Evolutionary conservation across 345 rosid genomes (phyloP).

Genomic region (Barbarea vulgaris): DNA sequence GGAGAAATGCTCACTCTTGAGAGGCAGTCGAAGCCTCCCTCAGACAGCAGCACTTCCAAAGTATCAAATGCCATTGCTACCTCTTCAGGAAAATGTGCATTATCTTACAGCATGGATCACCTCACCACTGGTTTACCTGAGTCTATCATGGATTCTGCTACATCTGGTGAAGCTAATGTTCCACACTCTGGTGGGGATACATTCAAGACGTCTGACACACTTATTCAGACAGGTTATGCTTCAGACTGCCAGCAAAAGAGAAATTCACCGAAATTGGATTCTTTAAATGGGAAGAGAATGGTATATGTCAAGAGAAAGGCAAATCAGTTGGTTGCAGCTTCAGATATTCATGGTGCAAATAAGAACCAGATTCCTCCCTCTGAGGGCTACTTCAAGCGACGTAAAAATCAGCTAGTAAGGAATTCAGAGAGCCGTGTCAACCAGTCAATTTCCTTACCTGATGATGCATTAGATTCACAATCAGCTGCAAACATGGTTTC

Average conservation of each 20-base stretch:
- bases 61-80: constrained; percentile 42
- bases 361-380: constrained; percentile 46
- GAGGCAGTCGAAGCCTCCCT: constrained; percentile 60
- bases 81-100: constrained; percentile 41
- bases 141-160: constrained; percentile 46
- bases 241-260: constrained; percentile 47
- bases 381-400: constrained; percentile 80
- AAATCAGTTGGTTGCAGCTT: constrained; percentile 84
- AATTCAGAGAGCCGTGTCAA: constrained; percentile 53
- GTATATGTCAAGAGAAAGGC: constrained; percentile 76
- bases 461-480: constrained; percentile 45
- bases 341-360: constrained; percentile 46
- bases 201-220: constrained; percentile 44
- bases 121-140: constrained; percentile 44
- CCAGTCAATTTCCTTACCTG: constrained; percentile 39
- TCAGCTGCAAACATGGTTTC: constrained; percentile 46
- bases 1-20: constrained; percentile 51
- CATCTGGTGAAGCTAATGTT: constrained; percentile 47
- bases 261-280: constrained; percentile 42
- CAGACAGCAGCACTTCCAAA: constrained; percentile 46
- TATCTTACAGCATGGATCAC: constrained; percentile 52
- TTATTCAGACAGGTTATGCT: constrained; percentile 46
- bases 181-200: constrained; percentile 47
- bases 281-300: constrained; percentile 51
- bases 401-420: constrained; percentile 83